A percentile compares a stretch with the other conserved stretches of the same genome.
Evolutionary conservation across 2,329 filamentous ascomycete species (phyloP).

Genomic region (Ophiostoma fasciatum): DNA sequence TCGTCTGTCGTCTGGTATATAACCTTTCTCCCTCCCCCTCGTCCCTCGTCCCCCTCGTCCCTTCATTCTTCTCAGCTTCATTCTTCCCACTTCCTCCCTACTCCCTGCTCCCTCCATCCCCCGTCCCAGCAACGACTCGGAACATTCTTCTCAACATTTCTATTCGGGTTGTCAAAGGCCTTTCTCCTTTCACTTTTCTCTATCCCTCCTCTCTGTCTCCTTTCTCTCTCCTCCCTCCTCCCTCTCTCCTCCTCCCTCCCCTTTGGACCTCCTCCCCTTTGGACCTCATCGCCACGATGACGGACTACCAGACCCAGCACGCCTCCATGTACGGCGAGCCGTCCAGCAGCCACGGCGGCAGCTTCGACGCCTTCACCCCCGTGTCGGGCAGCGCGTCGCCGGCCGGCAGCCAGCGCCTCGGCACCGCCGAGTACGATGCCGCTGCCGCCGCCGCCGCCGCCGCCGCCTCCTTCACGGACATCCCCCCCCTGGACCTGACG

Average conservation of each 20-base stretch:
- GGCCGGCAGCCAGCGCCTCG: slow-evolving; percentile 17
- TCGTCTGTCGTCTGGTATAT: slow-evolving; percentile 1
- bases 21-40: slow-evolving; percentile 2
- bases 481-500: slow-evolving; percentile 20
- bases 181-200: not conserved
- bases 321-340: slow-evolving; percentile 14
- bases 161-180: too few relatives aligned
- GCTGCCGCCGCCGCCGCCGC: not conserved
- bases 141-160: slow-evolving; percentile 2
- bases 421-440: slow-evolving; percentile 20
- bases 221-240: not conserved
- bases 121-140: not conserved
- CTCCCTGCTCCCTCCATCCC: not conserved
- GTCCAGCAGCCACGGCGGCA: slow-evolving; percentile 14
- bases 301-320: slow-evolving; percentile 22
- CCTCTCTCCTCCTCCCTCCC: not conserved
- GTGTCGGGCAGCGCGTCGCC: slow-evolving; percentile 29
- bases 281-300: slow-evolving; percentile 19
- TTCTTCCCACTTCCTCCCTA: not conserved
- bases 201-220: not conserved
- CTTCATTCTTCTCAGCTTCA: slow-evolving; percentile 7
- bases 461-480: slow-evolving; percentile 14
- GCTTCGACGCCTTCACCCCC: slow-evolving; percentile 30
- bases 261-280: too few relatives aligned
- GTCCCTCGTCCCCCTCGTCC: slow-evolving; percentile 4